Evolutionary conservation across 2,329 filamentous ascomycete species (phyloP), one percentile per base, ranked within the genome.

Genomic region (Trichoderma sp.): DNA sequence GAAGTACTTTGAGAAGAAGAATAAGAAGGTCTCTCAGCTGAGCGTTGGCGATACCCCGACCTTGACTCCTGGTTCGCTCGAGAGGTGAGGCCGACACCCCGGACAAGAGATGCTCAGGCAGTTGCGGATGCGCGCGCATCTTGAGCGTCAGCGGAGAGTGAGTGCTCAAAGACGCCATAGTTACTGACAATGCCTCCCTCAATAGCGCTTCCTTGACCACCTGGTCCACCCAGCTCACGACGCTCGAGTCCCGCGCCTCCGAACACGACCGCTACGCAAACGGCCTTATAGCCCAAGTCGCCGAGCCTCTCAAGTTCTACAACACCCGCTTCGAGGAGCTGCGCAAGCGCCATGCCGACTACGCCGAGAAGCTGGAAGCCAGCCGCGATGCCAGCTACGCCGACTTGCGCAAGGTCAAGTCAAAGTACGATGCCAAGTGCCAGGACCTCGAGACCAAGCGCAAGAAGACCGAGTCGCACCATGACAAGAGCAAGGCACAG

Each of bases 1-100:
- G 82, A 97, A 95, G 77, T 98, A 97, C 81, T 95, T 92, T 74
- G 96, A 99, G 74, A 96, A 96, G 82, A 99, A 98, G 82, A 88
- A 91, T 54, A 93, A 89, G 78, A 97, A 95, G 80, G 90, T 90
- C 50, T 90, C 92, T 71, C 89, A 84, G 72, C 78, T 99, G 71
- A 97, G 93, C 75, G 95, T 98, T 61, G 95, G 95, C 73, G 95
- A 99, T 73, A 95, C 89, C 26, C 95, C 95, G 44, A 87, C 88
- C 66, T 90, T 98, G 83, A 98, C 95, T 2, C 95, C 95, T 1
- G 95, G 96, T 2, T 98, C 94, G 41, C 85, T 99, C 61, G 95
- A 99, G 78, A 96, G 88, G 88, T 90, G 78, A 24, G 63, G 5
- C 21, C 15, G 26, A 54, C n/a, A 39, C 24, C 45, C 51, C 19